Conservation (phyloP, 805 yeast species). For the Kodamaea kaohsiungensis region DNA sequence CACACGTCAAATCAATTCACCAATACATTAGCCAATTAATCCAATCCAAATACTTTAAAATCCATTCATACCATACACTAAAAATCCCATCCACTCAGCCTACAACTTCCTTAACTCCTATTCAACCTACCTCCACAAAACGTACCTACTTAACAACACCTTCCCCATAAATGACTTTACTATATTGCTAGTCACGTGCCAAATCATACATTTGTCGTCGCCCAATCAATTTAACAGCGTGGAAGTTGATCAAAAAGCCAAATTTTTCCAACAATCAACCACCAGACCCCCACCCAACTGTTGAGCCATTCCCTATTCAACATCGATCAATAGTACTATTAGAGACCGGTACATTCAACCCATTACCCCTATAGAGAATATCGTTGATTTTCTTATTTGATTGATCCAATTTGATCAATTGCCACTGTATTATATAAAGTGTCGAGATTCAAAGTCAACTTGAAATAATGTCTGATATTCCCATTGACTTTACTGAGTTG, state of each 20-base stretch:
- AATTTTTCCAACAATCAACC: constrained; percentile 1
- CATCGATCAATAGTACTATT: background rate
- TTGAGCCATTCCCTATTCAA: background rate
- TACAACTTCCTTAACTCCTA: too few species aligned
- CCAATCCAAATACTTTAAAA: too few species aligned
- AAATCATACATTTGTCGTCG: background rate
- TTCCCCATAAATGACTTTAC: too few species aligned
- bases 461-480: constrained; percentile 56
- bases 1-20: too few species aligned
- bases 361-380: background rate
- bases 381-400: background rate
- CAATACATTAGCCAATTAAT: too few species aligned
- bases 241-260: constrained; percentile 1
- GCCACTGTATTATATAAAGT: background rate
- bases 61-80: too few species aligned
- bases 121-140: too few species aligned
- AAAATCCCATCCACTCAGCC: too few species aligned
- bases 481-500: constrained; percentile 95
- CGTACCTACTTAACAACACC: too few species aligned
- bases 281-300: background rate
- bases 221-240: constrained; percentile 2
- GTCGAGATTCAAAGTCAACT: background rate
- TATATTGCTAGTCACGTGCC: background rate
- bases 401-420: background rate
- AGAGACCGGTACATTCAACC: background rate